Evolutionary conservation across 805 yeast species (phyloP), one percentile per base, ranked within the genome.

Genomic region (Phaffomyces antillensis): DNA sequence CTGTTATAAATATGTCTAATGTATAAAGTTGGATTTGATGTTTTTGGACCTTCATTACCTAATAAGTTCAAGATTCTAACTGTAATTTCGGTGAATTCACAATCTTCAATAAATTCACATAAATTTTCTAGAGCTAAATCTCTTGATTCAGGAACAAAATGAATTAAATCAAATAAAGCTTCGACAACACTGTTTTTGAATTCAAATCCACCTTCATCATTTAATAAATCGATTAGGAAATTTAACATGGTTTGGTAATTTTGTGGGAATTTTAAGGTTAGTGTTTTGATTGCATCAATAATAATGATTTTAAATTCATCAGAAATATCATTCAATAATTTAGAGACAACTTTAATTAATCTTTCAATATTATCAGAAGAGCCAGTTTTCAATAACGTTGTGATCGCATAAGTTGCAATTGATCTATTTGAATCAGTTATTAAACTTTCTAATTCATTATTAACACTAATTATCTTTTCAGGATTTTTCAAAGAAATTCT

Each of bases 91-190:
- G 96, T 86, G 69, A 76, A 91, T 68, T 93, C 99, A 70, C 98
- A 93, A 72, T 93, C 99, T 68, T 93, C 99, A 58, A 93, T 93
- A 61, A 89, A 90, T 66, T 93, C 99, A 73, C 98, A 89, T 56
- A 93, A 74, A 64, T 83, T 83, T 67, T 86, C 88, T 59, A 93
- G 72, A 20, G 96, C 95, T 40, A 77, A 65, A 55, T 86, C 93
- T 58, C 86, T 79, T 13, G 95, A 87, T 51, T 73, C 80, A 18
- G 96, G 96, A 48, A 88, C 81, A 60, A 83, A 88, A 54, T 84
- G 83, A 55, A 93, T 86, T 65, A 93, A 75, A 63, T 91, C 98
- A 54, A 90, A 87, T 52, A 93, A 76, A 2, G 98, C 95, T 63
- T 90, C 97, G 36, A 93, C 86, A 53, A 91, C 86, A 39, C 87